Evolutionary conservation across 2,329 filamentous ascomycete genomes (phyloP), one percentile per base, ranked within the genome.

Genomic region (Sphaerulina populicola): DNA sequence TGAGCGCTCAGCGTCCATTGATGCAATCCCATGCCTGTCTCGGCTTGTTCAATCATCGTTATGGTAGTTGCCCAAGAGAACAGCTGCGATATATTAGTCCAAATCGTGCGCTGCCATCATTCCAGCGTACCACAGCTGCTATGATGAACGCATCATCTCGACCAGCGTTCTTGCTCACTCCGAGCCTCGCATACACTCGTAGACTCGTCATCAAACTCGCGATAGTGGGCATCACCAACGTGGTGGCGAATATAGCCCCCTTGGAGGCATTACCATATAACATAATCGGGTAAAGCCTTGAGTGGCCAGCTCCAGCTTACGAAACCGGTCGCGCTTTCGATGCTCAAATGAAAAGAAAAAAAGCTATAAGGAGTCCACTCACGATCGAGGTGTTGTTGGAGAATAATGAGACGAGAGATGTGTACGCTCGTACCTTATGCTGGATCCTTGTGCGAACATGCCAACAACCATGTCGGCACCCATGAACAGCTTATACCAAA

Each of bases 151-250:
- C 52, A 44, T 54, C 52, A 31, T 54, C 52, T 41, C 38, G 30
- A 18, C 52, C 52, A 11, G 52, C 43, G 31, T 54, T 51, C 43
- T 50, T 43, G 29, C 37, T 51, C 3, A 54, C 39, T 8, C 23
- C 27, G 4, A 54, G 37, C 39, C 52, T 42, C 6, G 47, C 47
- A 36, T 56, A 60, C 10, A 62, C 33, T 2, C 61, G 59, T 4
- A 58, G 18, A 1, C 48, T 18, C 6, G 56, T 56, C 4, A 55
- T 50, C 10, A 58, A 33, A 2, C 48, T 51, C 6, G 61, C 59
- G 6, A 63, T 30, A 21, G 46, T 41, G 1, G 56, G 57, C 50
- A 63, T 62, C 10, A 45, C 47, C 23, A 61, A 48, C 1, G 56
- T 55, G 5, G 59, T 54, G 41, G 49, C 57, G n/a, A 58, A 36